Percentiles rank a stretch among this genome's conserved stretches.
Conservation (phyloP, 768 basidiomycete species). For the Mycena albidolilacea region DNA sequence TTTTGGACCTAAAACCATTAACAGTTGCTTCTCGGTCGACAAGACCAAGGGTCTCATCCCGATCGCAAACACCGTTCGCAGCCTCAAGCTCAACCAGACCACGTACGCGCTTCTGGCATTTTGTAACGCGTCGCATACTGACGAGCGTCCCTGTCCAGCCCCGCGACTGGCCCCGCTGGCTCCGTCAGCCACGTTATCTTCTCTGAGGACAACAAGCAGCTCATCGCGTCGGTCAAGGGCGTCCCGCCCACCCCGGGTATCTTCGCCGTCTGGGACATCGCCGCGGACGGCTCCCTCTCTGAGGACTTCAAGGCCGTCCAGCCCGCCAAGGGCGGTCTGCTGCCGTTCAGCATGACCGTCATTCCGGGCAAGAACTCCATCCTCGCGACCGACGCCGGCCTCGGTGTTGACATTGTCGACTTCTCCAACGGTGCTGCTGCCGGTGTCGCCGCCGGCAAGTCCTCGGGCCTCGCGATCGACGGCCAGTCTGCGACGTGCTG, state of each 20-base stretch:
- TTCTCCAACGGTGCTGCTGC: conserved; percentile 49
- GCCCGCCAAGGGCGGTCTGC: conserved; percentile 57
- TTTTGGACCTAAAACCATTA: background rate
- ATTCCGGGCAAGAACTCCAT: conserved; percentile 58
- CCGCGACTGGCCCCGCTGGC: conserved; percentile 61
- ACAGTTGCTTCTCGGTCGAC: conserved; percentile 63
- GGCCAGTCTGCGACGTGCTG: conserved; percentile 62
- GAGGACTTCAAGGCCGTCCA: conserved; percentile 53
- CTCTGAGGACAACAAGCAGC: conserved; percentile 58
- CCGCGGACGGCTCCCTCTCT: conserved; percentile 60
- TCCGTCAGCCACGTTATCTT: conserved; percentile 63
- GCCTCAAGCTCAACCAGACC: conserved; percentile 64
- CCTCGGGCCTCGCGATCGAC: conserved; percentile 51
- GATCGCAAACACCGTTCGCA: conserved; percentile 58
- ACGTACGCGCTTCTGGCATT: conserved; percentile 42
- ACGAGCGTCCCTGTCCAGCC: conserved; percentile 35
- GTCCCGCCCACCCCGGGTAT: conserved; percentile 63
- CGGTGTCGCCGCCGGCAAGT: conserved; percentile 46
- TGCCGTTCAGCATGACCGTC: conserved; percentile 66
- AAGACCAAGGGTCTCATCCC: conserved; percentile 55
- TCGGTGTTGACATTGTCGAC: conserved; percentile 58
- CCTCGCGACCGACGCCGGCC: conserved; percentile 56
- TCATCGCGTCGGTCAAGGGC: conserved; percentile 66
- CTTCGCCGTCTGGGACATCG: conserved; percentile 66
- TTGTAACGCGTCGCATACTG: conserved; percentile 8